These are phyloP conservation scores for Metarhizium album DNA, from an alignment of 2,329 filamentous ascomycete genomes.

Conservation along the genomic window DNA sequence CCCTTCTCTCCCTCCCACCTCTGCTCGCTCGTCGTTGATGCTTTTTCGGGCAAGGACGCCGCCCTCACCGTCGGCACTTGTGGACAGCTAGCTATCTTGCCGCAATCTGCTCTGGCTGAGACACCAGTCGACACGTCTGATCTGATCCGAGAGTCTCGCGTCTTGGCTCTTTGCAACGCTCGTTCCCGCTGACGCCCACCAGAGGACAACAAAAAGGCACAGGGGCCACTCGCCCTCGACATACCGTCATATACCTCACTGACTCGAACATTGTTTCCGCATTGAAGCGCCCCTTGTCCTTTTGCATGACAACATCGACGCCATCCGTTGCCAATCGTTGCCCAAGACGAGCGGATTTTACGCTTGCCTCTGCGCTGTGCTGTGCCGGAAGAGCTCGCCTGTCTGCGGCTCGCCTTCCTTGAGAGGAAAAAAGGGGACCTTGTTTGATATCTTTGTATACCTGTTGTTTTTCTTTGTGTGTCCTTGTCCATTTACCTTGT, in stretches of 20 bases:
- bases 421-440: conserved; percentile 2
- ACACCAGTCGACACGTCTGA: too few relatives aligned
- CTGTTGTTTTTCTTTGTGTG: not conserved
- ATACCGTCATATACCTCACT: not conserved
- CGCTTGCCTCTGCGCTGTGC: conserved; percentile 1
- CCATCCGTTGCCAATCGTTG: not conserved
- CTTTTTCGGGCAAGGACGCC: not conserved
- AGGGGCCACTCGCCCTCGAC: not conserved
- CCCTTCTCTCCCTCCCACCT: not conserved
- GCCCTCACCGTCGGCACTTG: not conserved
- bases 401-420: not conserved
- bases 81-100: not conserved
- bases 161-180: too few relatives aligned
- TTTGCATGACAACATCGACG: conserved; percentile 4
- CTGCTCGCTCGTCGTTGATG: not conserved
- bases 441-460: not conserved
- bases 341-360: conserved; percentile 1
- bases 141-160: conserved; percentile 8
- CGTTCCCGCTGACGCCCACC: not conserved
- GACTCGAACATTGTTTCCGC: not conserved
- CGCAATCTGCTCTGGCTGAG: conserved; percentile 6
- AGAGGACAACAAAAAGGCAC: conserved; percentile 1
- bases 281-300: not conserved
- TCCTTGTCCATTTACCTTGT: not conserved
- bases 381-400: not conserved